These are phyloP conservation scores for Viola odorata DNA, from an alignment of 345 rosid genomes.

Conservation along the genomic window DNA sequence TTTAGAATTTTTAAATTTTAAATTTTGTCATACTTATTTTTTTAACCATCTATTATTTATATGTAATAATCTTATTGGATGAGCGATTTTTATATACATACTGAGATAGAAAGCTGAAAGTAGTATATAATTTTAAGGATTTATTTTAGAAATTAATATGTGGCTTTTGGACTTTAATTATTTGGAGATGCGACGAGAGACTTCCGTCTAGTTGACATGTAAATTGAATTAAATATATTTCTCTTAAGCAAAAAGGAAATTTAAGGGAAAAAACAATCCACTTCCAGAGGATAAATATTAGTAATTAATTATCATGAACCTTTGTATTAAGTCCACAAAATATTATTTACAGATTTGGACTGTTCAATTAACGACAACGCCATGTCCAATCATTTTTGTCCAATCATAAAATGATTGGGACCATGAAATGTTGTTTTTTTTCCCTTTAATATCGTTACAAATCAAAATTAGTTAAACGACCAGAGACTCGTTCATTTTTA, in stretches of 20 bases:
- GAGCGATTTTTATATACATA: no score
- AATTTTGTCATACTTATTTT: no score
- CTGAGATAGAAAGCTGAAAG: no score
- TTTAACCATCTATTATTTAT: no score
- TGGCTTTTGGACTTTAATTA: no score
- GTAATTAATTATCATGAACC: neutral
- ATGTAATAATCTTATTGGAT: no score
- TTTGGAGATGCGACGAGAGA: neutral
- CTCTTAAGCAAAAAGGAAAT: no score
- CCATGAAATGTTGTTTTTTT: neutral
- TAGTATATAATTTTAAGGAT: no score
- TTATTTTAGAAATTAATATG: no score
- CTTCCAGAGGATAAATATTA: neutral
- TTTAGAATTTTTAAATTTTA: no score
- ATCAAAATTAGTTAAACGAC: neutral
- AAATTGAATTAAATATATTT: no score
- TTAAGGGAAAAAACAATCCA: neutral
- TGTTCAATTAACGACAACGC: neutral
- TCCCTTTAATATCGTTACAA: neutral
- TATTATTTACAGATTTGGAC: neutral
- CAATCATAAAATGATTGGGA: neutral
- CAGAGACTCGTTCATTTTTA: no score
- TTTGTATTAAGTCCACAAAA: neutral
- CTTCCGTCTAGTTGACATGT: neutral
- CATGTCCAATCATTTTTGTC: neutral